Conservation (phyloP, 2,329 filamentous ascomycete species). For the Metarhizium anisopliae region DNA sequence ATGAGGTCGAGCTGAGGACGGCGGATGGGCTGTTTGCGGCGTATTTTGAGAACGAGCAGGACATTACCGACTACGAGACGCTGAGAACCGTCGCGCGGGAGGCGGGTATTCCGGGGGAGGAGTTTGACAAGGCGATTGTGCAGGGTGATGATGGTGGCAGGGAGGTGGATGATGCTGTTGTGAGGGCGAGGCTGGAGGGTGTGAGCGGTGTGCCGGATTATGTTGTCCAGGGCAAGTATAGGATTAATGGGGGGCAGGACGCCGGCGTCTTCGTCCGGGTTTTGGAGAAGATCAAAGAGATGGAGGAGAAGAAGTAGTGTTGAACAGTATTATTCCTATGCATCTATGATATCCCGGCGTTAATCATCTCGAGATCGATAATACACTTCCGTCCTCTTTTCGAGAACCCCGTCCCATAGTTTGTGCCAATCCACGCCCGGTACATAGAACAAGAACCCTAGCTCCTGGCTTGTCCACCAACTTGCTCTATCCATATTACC, state of each 20-base stretch:
- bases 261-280: slow-evolving; percentile 53
- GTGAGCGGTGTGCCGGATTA: slow-evolving; percentile 65
- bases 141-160: slow-evolving; percentile 39
- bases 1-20: slow-evolving; percentile 47
- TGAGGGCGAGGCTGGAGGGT: slow-evolving; percentile 18
- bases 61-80: slow-evolving; percentile 31
- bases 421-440: slow-evolving; percentile 25
- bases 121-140: slow-evolving; percentile 27
- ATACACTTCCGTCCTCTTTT: slow-evolving; percentile 22
- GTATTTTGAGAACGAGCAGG: slow-evolving; percentile 33
- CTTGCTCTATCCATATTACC: slow-evolving; percentile 80
- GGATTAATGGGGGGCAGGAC: slow-evolving; percentile 62
- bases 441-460: slow-evolving; percentile 55
- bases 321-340: not conserved
- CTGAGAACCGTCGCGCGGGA: slow-evolving; percentile 24
- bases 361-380: slow-evolving; percentile 1
- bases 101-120: slow-evolving; percentile 37
- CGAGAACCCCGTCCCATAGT: slow-evolving; percentile 30
- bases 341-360: not conserved
- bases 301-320: slow-evolving; percentile 12
- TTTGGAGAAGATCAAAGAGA: slow-evolving; percentile 49
- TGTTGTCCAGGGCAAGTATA: slow-evolving; percentile 57
- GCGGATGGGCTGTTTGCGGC: slow-evolving; percentile 33
- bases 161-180: slow-evolving; percentile 22
- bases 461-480: slow-evolving; percentile 80